phyloP scores from a whole-genome alignment of 2,329 filamentous ascomycete genomes.

The Chaetomium strumarium region DNA sequence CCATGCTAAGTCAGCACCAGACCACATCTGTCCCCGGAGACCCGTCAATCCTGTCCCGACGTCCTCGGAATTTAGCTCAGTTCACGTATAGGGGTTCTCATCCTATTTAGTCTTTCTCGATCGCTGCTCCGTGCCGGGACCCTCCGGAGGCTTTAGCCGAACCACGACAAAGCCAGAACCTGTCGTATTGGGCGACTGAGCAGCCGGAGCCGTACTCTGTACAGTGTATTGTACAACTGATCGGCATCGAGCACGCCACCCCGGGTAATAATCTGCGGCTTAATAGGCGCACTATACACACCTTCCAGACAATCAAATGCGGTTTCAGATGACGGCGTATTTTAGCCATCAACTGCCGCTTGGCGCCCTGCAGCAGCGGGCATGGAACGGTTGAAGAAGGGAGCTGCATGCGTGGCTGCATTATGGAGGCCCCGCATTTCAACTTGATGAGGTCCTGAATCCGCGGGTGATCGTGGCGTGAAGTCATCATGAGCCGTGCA shows the following conservation, averaged over 20 bases:
- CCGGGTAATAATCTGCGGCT: constrained; percentile 12
- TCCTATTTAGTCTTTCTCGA: constrained; percentile 5
- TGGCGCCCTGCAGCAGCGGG: constrained; percentile 9
- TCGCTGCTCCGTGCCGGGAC: constrained; percentile 7
- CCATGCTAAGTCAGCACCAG: background rate
- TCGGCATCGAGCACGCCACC: constrained; percentile 6
- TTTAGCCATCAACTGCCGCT: constrained; percentile 26
- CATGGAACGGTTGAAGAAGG: background rate
- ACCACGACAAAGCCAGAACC: background rate
- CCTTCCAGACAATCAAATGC: constrained; percentile 11
- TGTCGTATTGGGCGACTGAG: constrained; percentile 7
- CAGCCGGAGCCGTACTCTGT: background rate
- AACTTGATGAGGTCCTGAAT: background rate
- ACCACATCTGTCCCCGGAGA: background rate
- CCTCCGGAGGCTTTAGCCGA: constrained; percentile 16
- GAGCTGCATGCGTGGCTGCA: background rate
- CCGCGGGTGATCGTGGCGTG: constrained; percentile 4
- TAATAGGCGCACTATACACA: constrained; percentile 9
- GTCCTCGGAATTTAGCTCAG: background rate
- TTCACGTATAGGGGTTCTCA: constrained; percentile 3
- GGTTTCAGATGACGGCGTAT: constrained; percentile 22
- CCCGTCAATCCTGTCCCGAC: background rate
- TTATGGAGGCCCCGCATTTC: constrained; percentile 11
- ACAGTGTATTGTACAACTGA: background rate
- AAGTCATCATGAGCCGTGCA: constrained; percentile 5